Conservation (phyloP, 2,329 filamentous ascomycete genomes). For the Epichloe brachyelytri region DNA sequence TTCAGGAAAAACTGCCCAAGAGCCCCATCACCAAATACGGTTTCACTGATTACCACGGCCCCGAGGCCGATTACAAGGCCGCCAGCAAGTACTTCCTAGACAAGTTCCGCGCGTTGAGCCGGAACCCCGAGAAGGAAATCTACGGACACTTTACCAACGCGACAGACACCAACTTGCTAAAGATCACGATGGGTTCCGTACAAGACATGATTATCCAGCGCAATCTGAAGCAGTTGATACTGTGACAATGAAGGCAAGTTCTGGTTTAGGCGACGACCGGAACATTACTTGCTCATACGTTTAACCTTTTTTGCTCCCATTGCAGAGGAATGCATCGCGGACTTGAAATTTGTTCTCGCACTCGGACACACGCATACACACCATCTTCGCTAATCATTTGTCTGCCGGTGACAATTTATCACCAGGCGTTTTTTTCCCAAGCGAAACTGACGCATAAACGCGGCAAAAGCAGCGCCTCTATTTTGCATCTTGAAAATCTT, state of each 20-base stretch:
- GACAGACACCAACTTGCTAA: conserved; percentile 60
- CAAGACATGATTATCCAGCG: conserved; percentile 82
- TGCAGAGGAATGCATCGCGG: not conserved
- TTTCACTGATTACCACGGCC: conserved; percentile 68
- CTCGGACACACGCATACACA: not conserved
- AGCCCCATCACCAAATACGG: conserved; percentile 61
- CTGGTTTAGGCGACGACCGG: not conserved
- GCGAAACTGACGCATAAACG: not conserved
- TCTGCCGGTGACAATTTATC: not conserved
- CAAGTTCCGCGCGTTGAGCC: conserved; percentile 66
- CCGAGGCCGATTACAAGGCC: conserved; percentile 57
- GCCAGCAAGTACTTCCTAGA: conserved; percentile 73
- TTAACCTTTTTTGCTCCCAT: not conserved
- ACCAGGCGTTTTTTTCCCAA: not conserved
- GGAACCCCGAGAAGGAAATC: conserved; percentile 50
- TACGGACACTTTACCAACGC: conserved; percentile 51
- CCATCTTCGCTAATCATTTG: not conserved
- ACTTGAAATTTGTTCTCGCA: not conserved
- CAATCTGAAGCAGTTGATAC: conserved; percentile 65
- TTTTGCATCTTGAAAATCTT: not conserved
- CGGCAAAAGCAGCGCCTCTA: not conserved
- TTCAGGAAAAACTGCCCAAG: conserved; percentile 63
- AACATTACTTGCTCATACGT: too few species aligned
- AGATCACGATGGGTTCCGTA: conserved; percentile 76
- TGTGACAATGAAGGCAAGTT: conserved; percentile 12